A percentile compares a stretch with the other conserved stretches of the same genome.
phyloP scores from a whole-genome alignment of 306 rosid genomes.

The Citrullus colocynthis region DNA sequence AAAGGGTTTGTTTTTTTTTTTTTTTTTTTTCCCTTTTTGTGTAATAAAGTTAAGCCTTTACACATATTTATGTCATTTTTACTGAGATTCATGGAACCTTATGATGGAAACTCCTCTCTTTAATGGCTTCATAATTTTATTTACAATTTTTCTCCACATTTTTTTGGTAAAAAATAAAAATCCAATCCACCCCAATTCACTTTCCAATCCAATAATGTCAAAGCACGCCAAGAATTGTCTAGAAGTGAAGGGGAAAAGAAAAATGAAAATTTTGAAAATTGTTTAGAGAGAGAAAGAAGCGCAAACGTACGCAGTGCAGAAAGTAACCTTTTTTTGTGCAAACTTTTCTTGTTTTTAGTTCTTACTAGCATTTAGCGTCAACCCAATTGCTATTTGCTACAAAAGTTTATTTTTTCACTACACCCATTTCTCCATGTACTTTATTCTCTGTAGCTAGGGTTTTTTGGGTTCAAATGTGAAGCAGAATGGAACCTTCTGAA shows the following conservation, averaged over 20 bases:
- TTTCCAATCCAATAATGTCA: background rate
- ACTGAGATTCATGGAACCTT: background rate
- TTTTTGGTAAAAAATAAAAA: background rate
- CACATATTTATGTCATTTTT: background rate
- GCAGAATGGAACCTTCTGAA: slow-evolving; percentile 68
- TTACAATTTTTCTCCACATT: background rate
- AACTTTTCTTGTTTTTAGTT: background rate
- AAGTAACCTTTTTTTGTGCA: slow-evolving; percentile 1
- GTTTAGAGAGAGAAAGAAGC: background rate
- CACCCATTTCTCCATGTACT: slow-evolving; percentile 1
- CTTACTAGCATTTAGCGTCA: background rate
- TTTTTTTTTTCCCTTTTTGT: too few species aligned
- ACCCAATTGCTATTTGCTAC: slow-evolving; percentile 1
- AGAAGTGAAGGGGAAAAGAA: background rate
- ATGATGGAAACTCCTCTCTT: background rate
- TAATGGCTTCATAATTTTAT: background rate
- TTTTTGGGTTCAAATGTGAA: slow-evolving; percentile 68
- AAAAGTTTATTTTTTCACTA: background rate
- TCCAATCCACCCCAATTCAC: background rate
- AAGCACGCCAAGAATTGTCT: background rate
- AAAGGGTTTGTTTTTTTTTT: background rate
- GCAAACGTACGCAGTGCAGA: background rate
- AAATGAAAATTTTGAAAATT: background rate
- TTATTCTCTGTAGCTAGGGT: slow-evolving; percentile 45
- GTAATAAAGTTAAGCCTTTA: background rate